A percentile compares a stretch with the other conserved stretches of the same genome.
Evolutionary conservation across 495 filamentous ascomycete genomes (phyloP).

Genomic region (Tuber brumale): DNA sequence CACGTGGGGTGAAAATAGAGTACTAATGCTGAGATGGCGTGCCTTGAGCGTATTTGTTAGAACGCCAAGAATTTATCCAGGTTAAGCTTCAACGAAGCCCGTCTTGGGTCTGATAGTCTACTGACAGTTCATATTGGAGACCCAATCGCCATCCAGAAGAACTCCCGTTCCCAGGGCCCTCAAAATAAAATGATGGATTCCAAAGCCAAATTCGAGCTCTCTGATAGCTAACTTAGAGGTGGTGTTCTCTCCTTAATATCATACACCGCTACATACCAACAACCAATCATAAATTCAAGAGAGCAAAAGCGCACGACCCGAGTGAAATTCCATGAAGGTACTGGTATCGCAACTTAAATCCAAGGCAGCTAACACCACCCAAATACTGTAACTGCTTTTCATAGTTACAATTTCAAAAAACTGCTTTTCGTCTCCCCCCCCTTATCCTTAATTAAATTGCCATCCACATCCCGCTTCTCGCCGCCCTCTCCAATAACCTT

Average conservation of each 20-base stretch:
- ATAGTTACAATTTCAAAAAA: constrained; percentile 37
- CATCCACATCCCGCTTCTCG: constrained; percentile 73
- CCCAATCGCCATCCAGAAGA: neutral
- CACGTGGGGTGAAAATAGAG: neutral
- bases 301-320: neutral
- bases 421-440: constrained; percentile 29
- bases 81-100: neutral
- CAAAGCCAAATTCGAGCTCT: neutral
- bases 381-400: neutral
- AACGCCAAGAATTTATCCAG: neutral
- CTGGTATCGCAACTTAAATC: neutral
- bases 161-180: neutral
- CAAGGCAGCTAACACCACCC: neutral
- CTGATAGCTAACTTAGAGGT: neutral
- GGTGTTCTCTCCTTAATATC: neutral
- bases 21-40: neutral
- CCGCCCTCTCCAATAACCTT: constrained; percentile 89
- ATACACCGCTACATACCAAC: neutral
- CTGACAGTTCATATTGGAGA: neutral
- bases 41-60: neutral
- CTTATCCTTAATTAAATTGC: constrained; percentile 55
- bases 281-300: neutral
- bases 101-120: neutral
- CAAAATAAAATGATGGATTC: neutral
- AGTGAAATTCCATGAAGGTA: neutral